Conservation (phyloP, 2,329 filamentous ascomycete genomes). For the Fusarium compactum region DNA sequence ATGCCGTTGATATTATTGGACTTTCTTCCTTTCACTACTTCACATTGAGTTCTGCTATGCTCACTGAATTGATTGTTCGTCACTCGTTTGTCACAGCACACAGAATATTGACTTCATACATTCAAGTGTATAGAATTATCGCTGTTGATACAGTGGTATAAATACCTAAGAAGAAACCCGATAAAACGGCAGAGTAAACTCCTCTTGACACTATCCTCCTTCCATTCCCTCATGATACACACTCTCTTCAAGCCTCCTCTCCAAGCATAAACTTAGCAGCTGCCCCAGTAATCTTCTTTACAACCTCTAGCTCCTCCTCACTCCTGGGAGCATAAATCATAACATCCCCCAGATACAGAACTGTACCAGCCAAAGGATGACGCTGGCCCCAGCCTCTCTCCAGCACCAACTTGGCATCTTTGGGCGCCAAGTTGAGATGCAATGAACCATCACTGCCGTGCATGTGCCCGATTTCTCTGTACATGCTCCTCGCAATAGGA, state of each 20-base stretch:
- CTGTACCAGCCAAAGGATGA: constrained; percentile 27
- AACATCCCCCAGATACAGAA: constrained; percentile 28
- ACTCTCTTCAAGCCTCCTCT: constrained; percentile 2
- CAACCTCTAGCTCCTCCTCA: constrained; percentile 23
- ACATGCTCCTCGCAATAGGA: constrained; percentile 9
- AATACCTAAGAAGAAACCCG: background rate
- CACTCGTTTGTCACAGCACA: background rate
- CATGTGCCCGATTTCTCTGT: constrained; percentile 30
- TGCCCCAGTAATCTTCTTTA: constrained; percentile 16
- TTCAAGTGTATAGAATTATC: background rate
- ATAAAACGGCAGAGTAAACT: background rate
- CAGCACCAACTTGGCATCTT: constrained; percentile 30
- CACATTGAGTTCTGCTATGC: background rate
- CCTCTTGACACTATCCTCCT: background rate
- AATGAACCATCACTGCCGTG: constrained; percentile 33
- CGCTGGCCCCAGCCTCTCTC: constrained; percentile 35
- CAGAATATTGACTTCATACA: background rate
- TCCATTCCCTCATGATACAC: background rate
- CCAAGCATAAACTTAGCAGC: constrained; percentile 25
- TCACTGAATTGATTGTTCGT: fast-evolving
- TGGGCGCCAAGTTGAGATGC: constrained; percentile 30
- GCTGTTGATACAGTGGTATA: too few species aligned
- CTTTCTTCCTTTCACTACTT: background rate
- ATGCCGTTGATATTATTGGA: background rate
- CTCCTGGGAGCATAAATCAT: constrained; percentile 36